Evolutionary conservation across 208 protist genomes (phyloP), one percentile per base, ranked within the genome.

Genomic region (Novymonas esmeraldas): DNA sequence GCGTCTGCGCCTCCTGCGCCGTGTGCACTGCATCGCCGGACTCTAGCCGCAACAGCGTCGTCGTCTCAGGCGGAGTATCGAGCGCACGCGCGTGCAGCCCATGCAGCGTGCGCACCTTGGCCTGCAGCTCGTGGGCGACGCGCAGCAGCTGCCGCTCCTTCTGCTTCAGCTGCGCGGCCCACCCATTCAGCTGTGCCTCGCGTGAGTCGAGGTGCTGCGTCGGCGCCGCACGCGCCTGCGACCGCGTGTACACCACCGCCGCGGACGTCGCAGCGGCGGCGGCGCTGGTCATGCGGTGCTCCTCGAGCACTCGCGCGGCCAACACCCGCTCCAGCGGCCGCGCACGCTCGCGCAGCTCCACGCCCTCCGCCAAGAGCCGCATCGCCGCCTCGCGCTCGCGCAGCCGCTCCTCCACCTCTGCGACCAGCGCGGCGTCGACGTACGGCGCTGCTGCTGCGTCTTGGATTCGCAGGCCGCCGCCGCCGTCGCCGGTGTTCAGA

Each of bases 61-160:
- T 31, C 11, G 1, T 38, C 33, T 2, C 24, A 6, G 24, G 20
- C 42, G 13, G 31, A 1, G 20, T 33, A 16, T 46, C 41, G 26
- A 6, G 11, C 5, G 16, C 42, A 38, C 60, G 60, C 9, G 31
- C 50, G 29, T 74, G 29, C 22, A 74, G 16, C 6, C 5, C n/a
- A n/a, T 86, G 65, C 4, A 82, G 44, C 7, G 66, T 66, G 4
- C 51, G 55, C n/a, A 63, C 64, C 50, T 80, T 86, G 3, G 58
- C 72, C 39, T 79, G 80, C 24, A 86, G 58, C 11, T 76, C 64
- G 28, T 58, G 76, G 0, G 71, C 76, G 1, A 79, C 65, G 10
- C 56, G 51, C 28, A 86, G 58, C 26, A 86, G 65, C 54, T 82
- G 73, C 42, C 42, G 24, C 56, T 86, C 80, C 39, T 86, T 86